Conservation (phyloP, 371 early-diverging fungal genomes). For the Mucor ambiguus region DNA sequence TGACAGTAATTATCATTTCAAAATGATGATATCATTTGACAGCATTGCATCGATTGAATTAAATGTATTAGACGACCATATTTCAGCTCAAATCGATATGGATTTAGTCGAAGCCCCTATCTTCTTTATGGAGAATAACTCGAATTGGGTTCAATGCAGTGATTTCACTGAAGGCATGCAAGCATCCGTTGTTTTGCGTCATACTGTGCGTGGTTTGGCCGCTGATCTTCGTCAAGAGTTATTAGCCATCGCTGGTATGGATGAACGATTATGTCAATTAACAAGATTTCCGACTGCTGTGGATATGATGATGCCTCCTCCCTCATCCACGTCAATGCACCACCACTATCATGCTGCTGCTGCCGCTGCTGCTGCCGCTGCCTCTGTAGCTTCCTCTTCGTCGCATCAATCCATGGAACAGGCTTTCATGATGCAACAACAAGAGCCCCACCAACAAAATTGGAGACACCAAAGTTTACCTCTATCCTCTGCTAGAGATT, state of each 20-base stretch:
- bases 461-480: conserved; percentile 50
- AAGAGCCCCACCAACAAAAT: conserved; percentile 11
- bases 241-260: conserved; percentile 34
- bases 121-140: conserved; percentile 62
- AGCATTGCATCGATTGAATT: conserved; percentile 34
- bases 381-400: not conserved
- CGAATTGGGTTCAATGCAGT: conserved; percentile 67
- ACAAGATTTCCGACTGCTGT: conserved; percentile 31
- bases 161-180: conserved; percentile 82
- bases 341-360: not conserved
- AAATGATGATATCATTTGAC: conserved; percentile 63
- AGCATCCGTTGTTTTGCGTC: conserved; percentile 64
- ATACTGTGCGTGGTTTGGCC: conserved; percentile 66
- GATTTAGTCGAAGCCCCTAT: conserved; percentile 62
- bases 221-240: conserved; percentile 56
- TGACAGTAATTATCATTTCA: conserved; percentile 70
- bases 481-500: conserved; percentile 15
- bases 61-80: conserved; percentile 37
- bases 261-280: conserved; percentile 38
- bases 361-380: not conserved
- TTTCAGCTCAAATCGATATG: conserved; percentile 59
- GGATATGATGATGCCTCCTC: conserved; percentile 6
- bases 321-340: conserved; percentile 4
- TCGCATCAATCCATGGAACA: conserved; percentile 17
- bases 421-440: conserved; percentile 14